Evolutionary conservation across 1,284 basidiomycete species (phyloP).

Genomic region (Puccinia brachypodii): DNA sequence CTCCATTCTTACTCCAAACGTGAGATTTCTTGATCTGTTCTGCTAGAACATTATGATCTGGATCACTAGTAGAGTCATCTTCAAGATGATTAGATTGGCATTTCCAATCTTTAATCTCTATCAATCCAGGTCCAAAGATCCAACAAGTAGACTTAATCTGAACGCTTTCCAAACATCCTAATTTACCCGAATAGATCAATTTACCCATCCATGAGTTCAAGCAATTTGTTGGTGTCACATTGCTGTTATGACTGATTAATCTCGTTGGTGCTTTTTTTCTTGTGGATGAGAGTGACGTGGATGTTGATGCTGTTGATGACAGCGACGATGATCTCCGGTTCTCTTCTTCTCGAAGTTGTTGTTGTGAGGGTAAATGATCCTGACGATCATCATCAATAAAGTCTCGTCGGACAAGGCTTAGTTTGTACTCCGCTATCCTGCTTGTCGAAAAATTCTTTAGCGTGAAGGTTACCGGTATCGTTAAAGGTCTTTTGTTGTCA

Average conservation of each 20-base stretch:
- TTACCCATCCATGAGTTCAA: slow-evolving; percentile 35
- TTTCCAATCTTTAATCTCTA: slow-evolving; percentile 16
- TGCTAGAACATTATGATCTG: too few relatives aligned
- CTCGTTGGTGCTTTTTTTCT: too few relatives aligned
- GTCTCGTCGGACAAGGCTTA: background rate
- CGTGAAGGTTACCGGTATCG: slow-evolving; percentile 16
- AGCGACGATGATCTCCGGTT: too few relatives aligned
- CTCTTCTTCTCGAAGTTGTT: too few relatives aligned
- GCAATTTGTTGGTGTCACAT: too few relatives aligned
- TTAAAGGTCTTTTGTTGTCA: slow-evolving; percentile 18
- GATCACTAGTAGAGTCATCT: too few relatives aligned
- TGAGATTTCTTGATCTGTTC: too few relatives aligned
- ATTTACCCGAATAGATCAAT: slow-evolving; percentile 2
- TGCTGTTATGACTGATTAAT: background rate
- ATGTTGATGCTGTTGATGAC: too few relatives aligned
- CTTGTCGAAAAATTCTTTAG: slow-evolving; percentile 29
- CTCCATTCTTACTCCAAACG: too few relatives aligned
- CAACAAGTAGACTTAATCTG: slow-evolving; percentile 2
- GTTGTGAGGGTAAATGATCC: too few relatives aligned
- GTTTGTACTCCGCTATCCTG: background rate
- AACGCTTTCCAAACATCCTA: background rate
- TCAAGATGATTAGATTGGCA: too few relatives aligned
- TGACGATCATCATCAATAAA: background rate
- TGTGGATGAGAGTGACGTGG: too few relatives aligned
- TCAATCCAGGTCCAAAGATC: background rate